These are phyloP conservation scores for Fusarium armeniacum DNA, from an alignment of 2,329 filamentous ascomycete species.

Conservation along the genomic window DNA sequence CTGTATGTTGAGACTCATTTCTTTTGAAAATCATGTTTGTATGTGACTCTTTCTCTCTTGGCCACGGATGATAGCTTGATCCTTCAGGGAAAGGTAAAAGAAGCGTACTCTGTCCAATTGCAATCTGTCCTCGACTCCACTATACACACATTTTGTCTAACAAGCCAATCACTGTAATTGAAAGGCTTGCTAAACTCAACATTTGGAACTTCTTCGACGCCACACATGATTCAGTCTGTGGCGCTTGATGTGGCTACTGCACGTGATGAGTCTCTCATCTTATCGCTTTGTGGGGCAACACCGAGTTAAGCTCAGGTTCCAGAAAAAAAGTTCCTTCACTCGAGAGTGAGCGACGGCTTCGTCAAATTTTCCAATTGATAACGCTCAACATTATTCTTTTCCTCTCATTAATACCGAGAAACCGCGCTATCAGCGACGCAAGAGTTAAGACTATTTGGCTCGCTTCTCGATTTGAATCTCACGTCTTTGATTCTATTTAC, in stretches of 20 bases:
- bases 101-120: conserved; percentile 36
- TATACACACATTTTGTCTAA: conserved; percentile 28
- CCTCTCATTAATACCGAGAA: conserved; percentile 13
- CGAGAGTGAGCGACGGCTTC: conserved; percentile 43
- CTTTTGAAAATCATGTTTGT: conserved; percentile 1
- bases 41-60: conserved; percentile 15
- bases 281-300: conserved; percentile 42
- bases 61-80: conserved; percentile 28
- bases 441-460: neutral
- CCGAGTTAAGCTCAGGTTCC: conserved; percentile 29
- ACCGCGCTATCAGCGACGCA: neutral
- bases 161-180: conserved; percentile 44
- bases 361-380: conserved; percentile 56
- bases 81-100: conserved; percentile 35
- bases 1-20: neutral
- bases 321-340: conserved; percentile 55
- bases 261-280: conserved; percentile 42
- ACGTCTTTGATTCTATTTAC: conserved; percentile 6
- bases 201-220: conserved; percentile 25
- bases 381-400: conserved; percentile 37
- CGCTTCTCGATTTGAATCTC: neutral
- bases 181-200: conserved; percentile 14
- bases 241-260: conserved; percentile 9
- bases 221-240: conserved; percentile 35
- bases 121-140: conserved; percentile 24